These are phyloP conservation scores for Hibiscus trionum DNA, from an alignment of 345 rosid genomes.

Conservation along the genomic window DNA sequence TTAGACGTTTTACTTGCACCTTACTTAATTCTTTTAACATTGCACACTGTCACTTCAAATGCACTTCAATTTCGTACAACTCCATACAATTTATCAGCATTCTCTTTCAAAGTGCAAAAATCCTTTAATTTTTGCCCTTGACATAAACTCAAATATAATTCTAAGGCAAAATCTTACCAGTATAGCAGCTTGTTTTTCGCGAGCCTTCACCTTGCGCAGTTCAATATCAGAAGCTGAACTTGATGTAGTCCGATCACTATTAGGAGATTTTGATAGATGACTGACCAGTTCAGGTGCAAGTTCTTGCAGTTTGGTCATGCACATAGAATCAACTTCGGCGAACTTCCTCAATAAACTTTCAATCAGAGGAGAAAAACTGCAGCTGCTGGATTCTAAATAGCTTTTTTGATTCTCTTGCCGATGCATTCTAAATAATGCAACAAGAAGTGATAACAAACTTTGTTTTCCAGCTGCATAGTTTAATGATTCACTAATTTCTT, in stretches of 20 bases:
- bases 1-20: background rate
- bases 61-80: background rate
- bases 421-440: conserved; percentile 61
- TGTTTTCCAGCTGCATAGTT: conserved; percentile 42
- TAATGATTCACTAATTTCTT: conserved; percentile 49
- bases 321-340: conserved; percentile 58
- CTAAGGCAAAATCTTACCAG: conserved; percentile 49
- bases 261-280: conserved; percentile 28
- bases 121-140: background rate
- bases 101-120: background rate
- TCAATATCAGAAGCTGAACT: conserved; percentile 46
- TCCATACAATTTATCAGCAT: background rate
- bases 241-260: conserved; percentile 20
- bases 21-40: background rate
- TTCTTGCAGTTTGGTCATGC: conserved; percentile 55
- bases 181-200: conserved; percentile 79
- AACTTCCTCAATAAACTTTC: conserved; percentile 67
- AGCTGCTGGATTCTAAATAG: conserved; percentile 53
- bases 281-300: conserved; percentile 74
- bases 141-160: background rate
- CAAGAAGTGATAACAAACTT: conserved; percentile 88
- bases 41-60: background rate
- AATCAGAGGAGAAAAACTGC: conserved; percentile 64
- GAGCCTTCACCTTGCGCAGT: conserved; percentile 79
- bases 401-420: conserved; percentile 37